Evolutionary conservation across 78 protist species (phyloP).

Genomic region (Planoprotostelium fungivorum): DNA sequence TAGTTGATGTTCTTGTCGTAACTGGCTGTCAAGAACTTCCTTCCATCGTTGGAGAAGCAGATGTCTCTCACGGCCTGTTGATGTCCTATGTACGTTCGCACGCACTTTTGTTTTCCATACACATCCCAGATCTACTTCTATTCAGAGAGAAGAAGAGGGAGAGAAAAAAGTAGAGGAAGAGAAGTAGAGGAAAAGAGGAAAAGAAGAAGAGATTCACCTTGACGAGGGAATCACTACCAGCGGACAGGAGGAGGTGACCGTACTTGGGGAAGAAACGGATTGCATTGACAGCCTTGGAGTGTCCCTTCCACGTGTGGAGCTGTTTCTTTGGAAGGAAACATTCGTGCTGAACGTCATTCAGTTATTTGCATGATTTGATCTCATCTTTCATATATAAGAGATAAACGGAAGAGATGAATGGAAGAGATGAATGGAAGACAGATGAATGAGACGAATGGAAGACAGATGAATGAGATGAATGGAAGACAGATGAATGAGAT

Average conservation of each 20-base stretch:
- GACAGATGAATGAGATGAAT: too few species aligned
- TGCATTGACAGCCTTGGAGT: slow-evolving; percentile 73
- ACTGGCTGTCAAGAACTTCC: slow-evolving; percentile 68
- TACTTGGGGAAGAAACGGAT: slow-evolving; percentile 70
- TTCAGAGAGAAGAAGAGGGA: not conserved
- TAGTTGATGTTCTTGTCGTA: slow-evolving; percentile 72
- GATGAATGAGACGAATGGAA: too few species aligned
- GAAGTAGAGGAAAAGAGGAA: not conserved
- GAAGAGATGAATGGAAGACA: too few species aligned
- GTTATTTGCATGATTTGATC: too few species aligned
- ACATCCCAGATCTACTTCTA: slow-evolving; percentile 75
- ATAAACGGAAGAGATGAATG: too few species aligned
- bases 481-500: too few species aligned
- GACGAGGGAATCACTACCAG: slow-evolving; percentile 69
- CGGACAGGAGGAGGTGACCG: slow-evolving; percentile 84
- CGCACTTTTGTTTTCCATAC: slow-evolving; percentile 31
- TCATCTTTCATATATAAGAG: not conserved
- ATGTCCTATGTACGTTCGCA: slow-evolving; percentile 90
- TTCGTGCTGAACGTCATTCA: slow-evolving; percentile 3
- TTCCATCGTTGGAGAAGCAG: slow-evolving; percentile 70
- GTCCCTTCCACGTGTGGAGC: slow-evolving; percentile 64
- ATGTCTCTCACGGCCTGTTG: slow-evolving; percentile 73
- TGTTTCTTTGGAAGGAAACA: slow-evolving; percentile 58
- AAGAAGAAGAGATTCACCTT: slow-evolving; percentile 7
- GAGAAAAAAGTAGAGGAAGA: too few species aligned